phyloP scores from a whole-genome alignment of 805 yeast species.

The Saccharomycopsis oosterbeekiorum region DNA sequence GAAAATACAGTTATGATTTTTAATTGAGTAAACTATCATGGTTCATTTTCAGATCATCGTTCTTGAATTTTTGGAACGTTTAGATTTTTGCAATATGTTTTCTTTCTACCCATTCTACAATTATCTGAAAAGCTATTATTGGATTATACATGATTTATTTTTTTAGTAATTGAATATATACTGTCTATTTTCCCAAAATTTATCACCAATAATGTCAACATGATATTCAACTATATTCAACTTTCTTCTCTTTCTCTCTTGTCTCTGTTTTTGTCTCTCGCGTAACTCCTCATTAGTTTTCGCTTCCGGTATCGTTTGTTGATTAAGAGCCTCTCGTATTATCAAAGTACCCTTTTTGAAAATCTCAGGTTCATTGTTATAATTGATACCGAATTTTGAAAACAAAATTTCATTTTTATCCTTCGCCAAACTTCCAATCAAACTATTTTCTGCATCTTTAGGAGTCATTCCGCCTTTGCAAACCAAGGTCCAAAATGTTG shows the following conservation, averaged over 20 bases:
- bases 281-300: slow-evolving; percentile 19
- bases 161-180: slow-evolving; percentile 14
- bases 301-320: neutral
- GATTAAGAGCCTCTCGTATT: slow-evolving; percentile 33
- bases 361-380: slow-evolving; percentile 83
- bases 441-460: slow-evolving; percentile 67
- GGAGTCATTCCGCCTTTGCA: slow-evolving; percentile 57
- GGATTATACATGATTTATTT: too few relatives aligned
- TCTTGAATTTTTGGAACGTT: too few relatives aligned
- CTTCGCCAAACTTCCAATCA: slow-evolving; percentile 67
- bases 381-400: slow-evolving; percentile 69
- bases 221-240: slow-evolving; percentile 38
- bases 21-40: too few relatives aligned
- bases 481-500: slow-evolving; percentile 85
- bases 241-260: slow-evolving; percentile 39
- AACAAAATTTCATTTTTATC: slow-evolving; percentile 89
- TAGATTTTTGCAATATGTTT: too few relatives aligned
- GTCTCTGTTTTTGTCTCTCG: slow-evolving; percentile 41
- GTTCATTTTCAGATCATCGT: too few relatives aligned
- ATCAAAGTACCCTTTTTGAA: slow-evolving; percentile 74
- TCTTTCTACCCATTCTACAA: neutral
- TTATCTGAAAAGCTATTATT: too few relatives aligned
- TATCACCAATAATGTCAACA: slow-evolving; percentile 53
- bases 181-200: slow-evolving; percentile 49
- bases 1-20: too few relatives aligned